phyloP scores from a whole-genome alignment of 768 basidiomycete species.

The Strobilomyces echinocephalus region DNA sequence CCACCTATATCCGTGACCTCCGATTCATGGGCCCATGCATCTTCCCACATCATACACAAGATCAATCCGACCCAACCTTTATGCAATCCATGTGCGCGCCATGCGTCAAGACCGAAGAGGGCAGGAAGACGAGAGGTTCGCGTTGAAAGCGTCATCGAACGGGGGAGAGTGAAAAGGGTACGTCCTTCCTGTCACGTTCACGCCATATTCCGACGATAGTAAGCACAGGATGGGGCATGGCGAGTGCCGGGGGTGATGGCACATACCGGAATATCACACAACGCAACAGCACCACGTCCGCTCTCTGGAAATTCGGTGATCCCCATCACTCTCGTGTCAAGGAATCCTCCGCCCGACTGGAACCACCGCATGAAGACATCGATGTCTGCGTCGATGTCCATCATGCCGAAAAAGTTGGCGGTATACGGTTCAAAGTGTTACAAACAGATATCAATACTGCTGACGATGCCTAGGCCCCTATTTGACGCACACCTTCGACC shows the following conservation, averaged over 20 bases:
- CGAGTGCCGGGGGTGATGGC: too few relatives aligned
- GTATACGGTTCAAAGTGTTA: background rate
- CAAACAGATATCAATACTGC: constrained; percentile 4
- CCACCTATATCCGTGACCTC: constrained; percentile 34
- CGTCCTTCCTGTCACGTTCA: constrained; percentile 53
- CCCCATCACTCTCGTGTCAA: constrained; percentile 46
- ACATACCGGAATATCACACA: constrained; percentile 67
- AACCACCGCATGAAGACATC: constrained; percentile 57
- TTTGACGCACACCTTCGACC: too few relatives aligned
- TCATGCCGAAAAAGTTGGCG: constrained; percentile 1
- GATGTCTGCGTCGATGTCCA: constrained; percentile 10
- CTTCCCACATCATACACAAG: constrained; percentile 95
- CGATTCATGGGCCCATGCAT: constrained; percentile 56
- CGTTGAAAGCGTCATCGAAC: constrained; percentile 69
- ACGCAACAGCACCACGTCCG: constrained; percentile 72
- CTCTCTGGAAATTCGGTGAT: constrained; percentile 45
- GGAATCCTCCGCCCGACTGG: constrained; percentile 39
- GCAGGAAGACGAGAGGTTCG: constrained; percentile 65
- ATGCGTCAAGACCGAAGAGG: constrained; percentile 56
- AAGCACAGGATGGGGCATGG: background rate
- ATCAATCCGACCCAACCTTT: constrained; percentile 86
- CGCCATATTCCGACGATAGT: background rate
- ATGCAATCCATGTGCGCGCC: constrained; percentile 57
- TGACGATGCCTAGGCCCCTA: too few relatives aligned
- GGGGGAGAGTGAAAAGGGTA: constrained; percentile 78